Base-by-base conservation (phyloP, 805 yeast species). In the Candida hispaniensis region DNA sequence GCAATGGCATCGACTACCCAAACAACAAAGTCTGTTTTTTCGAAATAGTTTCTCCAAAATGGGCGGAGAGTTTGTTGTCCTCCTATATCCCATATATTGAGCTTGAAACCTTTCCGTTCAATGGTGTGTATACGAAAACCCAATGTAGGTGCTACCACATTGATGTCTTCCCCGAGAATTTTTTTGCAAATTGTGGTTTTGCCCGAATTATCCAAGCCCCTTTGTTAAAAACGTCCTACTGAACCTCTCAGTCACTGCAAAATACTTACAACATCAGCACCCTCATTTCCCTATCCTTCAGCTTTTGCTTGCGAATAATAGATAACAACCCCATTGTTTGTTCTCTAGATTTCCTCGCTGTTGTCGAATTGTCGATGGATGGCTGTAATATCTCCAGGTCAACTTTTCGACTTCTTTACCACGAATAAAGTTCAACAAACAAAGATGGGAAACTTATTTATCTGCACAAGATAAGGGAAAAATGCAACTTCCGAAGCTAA, bases 41-140 rank as follows among this genome's bases (percentile, higher is more conserved):
- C 95, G 50, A 79, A 86, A 55, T 88, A 86, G 57, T 86, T 88
- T 47, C 80, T 74, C 97, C 97, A 86, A 63, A 85, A 85, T 11
- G 86, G 75, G 29, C 97, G 60, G 25, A 86, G 61, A 1, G 88
- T 69, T 27, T 67, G 59, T 54, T 86, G 97, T 2, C 97, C 97
- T 4, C 97, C 97, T 8, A 86, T 74, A 50, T 82, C 94, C 97
- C 66, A 62, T 12, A 62, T 46, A 22, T 60, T 60, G 28, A 62
- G 41, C 18, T 49, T 53, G 38, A 45, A 50, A 8, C 46, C 44
- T n/a, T 18, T 35, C 9, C 61, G 56, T 1, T 53, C 48, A 1
- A 79, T 48, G 1, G 86, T 72, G 30, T 71, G 67, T 43, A 86
- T 88, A 47, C 73, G 77, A 56, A 86, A 88, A 10, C 97, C 97